These are phyloP conservation scores for Penicillium goetzii DNA, from an alignment of 495 filamentous ascomycete species.

Conservation along the genomic window DNA sequence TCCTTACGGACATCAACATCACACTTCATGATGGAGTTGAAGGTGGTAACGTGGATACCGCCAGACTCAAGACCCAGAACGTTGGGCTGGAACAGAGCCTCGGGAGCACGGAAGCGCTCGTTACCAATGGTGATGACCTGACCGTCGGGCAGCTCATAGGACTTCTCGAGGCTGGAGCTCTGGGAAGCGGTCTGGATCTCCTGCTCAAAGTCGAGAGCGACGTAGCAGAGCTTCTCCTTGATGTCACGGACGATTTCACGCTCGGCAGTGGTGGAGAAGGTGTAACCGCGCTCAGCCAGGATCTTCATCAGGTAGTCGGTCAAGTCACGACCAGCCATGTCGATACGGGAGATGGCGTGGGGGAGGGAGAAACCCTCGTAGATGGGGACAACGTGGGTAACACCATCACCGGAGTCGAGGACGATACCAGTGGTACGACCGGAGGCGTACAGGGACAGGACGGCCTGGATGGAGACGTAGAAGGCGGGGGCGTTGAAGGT, in stretches of 20 bases:
- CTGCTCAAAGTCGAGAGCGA: constrained; percentile 99
- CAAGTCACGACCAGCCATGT: constrained; percentile 99
- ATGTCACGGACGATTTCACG: constrained; percentile 99
- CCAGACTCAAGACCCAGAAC: constrained; percentile 97
- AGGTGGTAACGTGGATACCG: constrained; percentile 99
- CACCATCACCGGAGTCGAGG: constrained; percentile 99
- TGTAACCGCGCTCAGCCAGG: constrained; percentile 96
- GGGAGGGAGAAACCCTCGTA: constrained; percentile 99
- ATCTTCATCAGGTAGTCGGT: constrained; percentile 99
- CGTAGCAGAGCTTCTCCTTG: constrained; percentile 99
- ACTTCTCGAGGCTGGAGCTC: constrained; percentile 98
- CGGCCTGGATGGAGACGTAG: constrained; percentile 99
- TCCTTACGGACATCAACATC: constrained; percentile 99
- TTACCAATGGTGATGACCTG: constrained; percentile 99
- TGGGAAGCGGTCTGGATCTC: constrained; percentile 99
- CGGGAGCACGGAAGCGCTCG: constrained; percentile 99
- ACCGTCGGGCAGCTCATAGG: constrained; percentile 98
- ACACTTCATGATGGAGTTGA: constrained; percentile 99
- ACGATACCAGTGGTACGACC: constrained; percentile 99
- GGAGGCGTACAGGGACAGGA: constrained; percentile 97
- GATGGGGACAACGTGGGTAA: constrained; percentile 99
- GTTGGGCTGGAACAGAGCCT: constrained; percentile 98
- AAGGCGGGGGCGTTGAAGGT: constrained; percentile 99
- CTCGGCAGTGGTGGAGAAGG: constrained; percentile 99
- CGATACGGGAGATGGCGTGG: constrained; percentile 98